Conservation (phyloP, 2,329 filamentous ascomycete species). For the Thelonectria discophora region DNA sequence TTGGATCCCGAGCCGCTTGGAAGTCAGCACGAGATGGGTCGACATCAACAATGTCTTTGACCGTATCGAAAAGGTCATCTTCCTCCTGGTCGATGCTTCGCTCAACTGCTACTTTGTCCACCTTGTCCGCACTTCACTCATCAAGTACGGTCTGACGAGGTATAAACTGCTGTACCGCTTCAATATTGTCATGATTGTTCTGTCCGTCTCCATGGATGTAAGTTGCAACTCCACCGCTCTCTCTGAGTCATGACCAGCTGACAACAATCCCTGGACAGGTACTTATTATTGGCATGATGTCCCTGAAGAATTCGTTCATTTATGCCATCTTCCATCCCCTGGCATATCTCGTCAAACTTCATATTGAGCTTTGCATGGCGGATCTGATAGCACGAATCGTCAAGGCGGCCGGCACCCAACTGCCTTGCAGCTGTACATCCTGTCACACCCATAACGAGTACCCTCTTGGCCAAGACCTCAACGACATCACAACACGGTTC, state of each 20-base stretch:
- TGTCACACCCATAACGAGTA: constrained; percentile 28
- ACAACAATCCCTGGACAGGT: too few relatives aligned
- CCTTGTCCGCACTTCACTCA: constrained; percentile 55
- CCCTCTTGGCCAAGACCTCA: constrained; percentile 6
- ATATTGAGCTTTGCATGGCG: constrained; percentile 41
- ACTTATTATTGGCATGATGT: constrained; percentile 40
- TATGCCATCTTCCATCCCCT: constrained; percentile 40
- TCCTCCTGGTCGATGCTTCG: constrained; percentile 54
- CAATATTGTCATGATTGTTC: constrained; percentile 43
- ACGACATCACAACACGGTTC: neutral
- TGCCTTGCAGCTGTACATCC: constrained; percentile 35
- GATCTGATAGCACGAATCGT: constrained; percentile 42
- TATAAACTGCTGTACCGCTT: constrained; percentile 56
- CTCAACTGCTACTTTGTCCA: constrained; percentile 59
- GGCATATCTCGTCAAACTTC: constrained; percentile 42
- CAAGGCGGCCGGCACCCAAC: constrained; percentile 32
- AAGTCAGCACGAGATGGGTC: constrained; percentile 50
- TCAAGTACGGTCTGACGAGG: constrained; percentile 58
- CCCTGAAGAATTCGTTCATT: constrained; percentile 35
- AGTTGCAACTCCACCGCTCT: constrained; percentile 15
- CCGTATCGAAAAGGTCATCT: constrained; percentile 58
- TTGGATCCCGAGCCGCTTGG: constrained; percentile 59
- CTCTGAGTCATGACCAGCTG: too few relatives aligned
- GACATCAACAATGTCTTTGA: constrained; percentile 59
- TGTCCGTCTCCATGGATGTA: constrained; percentile 45